phyloP scores from a whole-genome alignment of 768 basidiomycete genomes.

The Panus rudis region DNA sequence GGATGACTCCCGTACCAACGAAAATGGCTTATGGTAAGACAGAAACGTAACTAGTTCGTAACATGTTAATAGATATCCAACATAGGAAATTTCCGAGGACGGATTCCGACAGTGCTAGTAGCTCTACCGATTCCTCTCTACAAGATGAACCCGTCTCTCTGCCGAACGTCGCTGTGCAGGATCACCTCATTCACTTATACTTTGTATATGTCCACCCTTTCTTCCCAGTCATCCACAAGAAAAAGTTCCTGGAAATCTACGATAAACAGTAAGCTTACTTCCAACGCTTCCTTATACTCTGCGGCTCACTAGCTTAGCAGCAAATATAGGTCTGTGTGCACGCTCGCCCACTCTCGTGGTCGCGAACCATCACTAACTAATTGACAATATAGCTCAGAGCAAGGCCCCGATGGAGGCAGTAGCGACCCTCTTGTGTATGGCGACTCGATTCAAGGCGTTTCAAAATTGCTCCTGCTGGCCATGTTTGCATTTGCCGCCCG shows the following conservation, averaged over 20 bases:
- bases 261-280: constrained; percentile 13
- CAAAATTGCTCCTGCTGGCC: constrained; percentile 64
- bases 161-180: constrained; percentile 57
- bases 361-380: too few relatives aligned
- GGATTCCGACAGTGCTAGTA: not conserved
- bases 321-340: constrained; percentile 1
- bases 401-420: too few relatives aligned
- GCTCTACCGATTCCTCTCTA: constrained; percentile 6
- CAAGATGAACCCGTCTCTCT: constrained; percentile 29
- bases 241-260: constrained; percentile 58
- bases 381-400: too few relatives aligned
- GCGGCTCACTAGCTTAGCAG: constrained; percentile 1
- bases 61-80: too few relatives aligned
- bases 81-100: constrained; percentile 18
- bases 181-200: constrained; percentile 65
- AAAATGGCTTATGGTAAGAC: constrained; percentile 25
- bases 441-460: constrained; percentile 44
- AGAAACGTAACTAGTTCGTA: too few relatives aligned
- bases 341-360: not conserved
- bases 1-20: constrained; percentile 62
- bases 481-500: constrained; percentile 81
- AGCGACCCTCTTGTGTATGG: too few relatives aligned
- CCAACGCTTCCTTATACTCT: not conserved
- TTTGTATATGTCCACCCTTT: constrained; percentile 81
- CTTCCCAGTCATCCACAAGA: constrained; percentile 75